Base-by-base conservation (phyloP, 78 protist genomes). In the Dictyostelium firmibasis region DNA sequence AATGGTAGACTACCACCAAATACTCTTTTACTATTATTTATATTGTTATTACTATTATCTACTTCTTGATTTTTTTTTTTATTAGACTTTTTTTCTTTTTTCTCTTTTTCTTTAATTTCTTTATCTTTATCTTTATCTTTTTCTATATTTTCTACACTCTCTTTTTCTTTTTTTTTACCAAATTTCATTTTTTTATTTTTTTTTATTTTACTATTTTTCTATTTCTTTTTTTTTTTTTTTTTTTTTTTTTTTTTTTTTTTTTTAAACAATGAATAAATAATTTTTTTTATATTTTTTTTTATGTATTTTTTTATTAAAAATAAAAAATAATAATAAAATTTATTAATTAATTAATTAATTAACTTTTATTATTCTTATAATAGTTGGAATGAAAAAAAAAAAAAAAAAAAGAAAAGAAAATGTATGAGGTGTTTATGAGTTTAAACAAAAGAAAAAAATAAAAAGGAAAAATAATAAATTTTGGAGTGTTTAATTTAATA, bases 141-240 rank as follows among this genome's bases (percentile, higher is more conserved):
- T 67, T 53, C 50, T 27, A 27, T 27, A 41, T 74, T 18, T 18
- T 38, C 81, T 53, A 8, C 6, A 14, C 31, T 29, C 6, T 83
- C 92, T 62, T 86, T 86, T 16, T 86, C 92, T 76, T 87, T 87
- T 70, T 87, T 87, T 64, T 87, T 87, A 29, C 93, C 93, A 87
- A 87, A 87, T 27, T 78, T 87, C 93, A 87, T 87, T 75, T 47
- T 79, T 70, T 70, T 70, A 78, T 75, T 47, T 79, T 70, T 70
- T 70, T 25, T 70, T 70, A 14, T 75, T 35, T 23, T 75, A 38
- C 36, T 75, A 23, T 35, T 5, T 18, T 35, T 75, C 35, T 35
- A 7, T 18, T 36, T 36, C 18, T 38, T 36, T 5, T 38, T 36
- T 23, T 36, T 31, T 1, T 31, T 70, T 25, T 70, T 31, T 8